Percentiles rank a stretch among this genome's conserved stretches.
Evolutionary conservation across 768 basidiomycete species (phyloP).

Genomic region (Artomyces pyxidatus): DNA sequence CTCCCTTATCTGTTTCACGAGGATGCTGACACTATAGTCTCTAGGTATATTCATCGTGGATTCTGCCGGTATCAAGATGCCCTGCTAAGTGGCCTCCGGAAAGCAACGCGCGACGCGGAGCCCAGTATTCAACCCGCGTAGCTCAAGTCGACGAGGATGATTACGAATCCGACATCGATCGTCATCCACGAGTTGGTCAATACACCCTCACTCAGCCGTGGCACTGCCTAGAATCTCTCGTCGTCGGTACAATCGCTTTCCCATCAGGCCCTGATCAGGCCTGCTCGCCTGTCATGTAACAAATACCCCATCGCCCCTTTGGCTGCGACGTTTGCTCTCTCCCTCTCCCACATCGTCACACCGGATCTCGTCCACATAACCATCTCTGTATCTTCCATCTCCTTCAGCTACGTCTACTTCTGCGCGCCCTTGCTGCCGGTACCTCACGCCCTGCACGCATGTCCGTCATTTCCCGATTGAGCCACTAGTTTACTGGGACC

Average conservation of each 20-base stretch:
- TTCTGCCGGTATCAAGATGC: slow-evolving; percentile 39
- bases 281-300: no score
- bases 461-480: no score
- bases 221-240: slow-evolving; percentile 68
- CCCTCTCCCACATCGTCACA: no score
- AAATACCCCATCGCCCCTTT: no score
- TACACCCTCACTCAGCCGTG: slow-evolving; percentile 74
- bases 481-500: no score
- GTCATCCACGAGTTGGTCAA: slow-evolving; percentile 67
- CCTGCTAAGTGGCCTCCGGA: slow-evolving; percentile 72
- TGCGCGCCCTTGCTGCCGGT: no score
- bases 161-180: slow-evolving; percentile 79
- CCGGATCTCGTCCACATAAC: no score
- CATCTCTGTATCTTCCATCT: no score
- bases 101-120: slow-evolving; percentile 74
- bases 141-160: slow-evolving; percentile 81
- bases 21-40: not conserved
- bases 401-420: no score
- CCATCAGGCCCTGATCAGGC: no score
- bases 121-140: slow-evolving; percentile 61
- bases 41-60: slow-evolving; percentile 67
- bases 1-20: not conserved
- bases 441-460: no score
- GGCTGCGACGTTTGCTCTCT: no score
- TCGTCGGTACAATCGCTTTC: slow-evolving; percentile 31